These are phyloP conservation scores for Inonotus obliquus DNA, from an alignment of 1,284 basidiomycete genomes.

Conservation along the genomic window DNA sequence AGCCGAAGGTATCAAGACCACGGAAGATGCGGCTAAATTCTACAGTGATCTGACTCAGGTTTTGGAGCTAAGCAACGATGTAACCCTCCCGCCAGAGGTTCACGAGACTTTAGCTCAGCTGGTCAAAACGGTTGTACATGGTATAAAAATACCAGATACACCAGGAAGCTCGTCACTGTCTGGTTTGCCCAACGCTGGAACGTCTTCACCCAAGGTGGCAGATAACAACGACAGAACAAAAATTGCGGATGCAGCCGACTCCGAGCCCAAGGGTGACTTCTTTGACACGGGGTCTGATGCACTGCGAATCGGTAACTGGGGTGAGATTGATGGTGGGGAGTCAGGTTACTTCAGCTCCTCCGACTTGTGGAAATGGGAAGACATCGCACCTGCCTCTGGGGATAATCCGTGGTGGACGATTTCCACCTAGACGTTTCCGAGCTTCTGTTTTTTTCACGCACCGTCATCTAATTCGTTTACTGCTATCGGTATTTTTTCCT, in stretches of 20 bases:
- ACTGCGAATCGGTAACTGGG: constrained; percentile 54
- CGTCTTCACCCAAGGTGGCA: constrained; percentile 33
- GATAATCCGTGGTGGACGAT: constrained; percentile 76
- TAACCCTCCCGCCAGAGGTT: constrained; percentile 45
- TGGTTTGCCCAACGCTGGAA: constrained; percentile 20
- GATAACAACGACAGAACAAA: constrained; percentile 37
- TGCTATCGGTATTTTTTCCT: constrained; percentile 15
- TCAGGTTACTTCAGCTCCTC: constrained; percentile 57
- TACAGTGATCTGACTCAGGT: constrained; percentile 59
- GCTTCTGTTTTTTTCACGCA: neutral
- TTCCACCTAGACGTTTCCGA: constrained; percentile 37
- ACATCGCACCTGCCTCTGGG: constrained; percentile 44
- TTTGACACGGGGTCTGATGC: constrained; percentile 33
- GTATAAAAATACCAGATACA: constrained; percentile 34
- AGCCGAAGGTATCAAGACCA: constrained; percentile 55
- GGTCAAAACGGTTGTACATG: constrained; percentile 46
- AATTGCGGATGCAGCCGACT: constrained; percentile 38
- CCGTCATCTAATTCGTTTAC: neutral
- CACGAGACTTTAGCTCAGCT: constrained; percentile 58
- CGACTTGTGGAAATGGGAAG: constrained; percentile 69
- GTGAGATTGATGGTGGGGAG: constrained; percentile 73
- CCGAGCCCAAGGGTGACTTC: constrained; percentile 19
- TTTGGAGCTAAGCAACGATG: constrained; percentile 43
- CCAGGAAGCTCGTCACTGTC: neutral
- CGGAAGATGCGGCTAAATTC: constrained; percentile 59